These are phyloP conservation scores for Lodderomyces metapsilosis DNA, from an alignment of 1,139 yeast genomes.

Conservation along the genomic window DNA sequence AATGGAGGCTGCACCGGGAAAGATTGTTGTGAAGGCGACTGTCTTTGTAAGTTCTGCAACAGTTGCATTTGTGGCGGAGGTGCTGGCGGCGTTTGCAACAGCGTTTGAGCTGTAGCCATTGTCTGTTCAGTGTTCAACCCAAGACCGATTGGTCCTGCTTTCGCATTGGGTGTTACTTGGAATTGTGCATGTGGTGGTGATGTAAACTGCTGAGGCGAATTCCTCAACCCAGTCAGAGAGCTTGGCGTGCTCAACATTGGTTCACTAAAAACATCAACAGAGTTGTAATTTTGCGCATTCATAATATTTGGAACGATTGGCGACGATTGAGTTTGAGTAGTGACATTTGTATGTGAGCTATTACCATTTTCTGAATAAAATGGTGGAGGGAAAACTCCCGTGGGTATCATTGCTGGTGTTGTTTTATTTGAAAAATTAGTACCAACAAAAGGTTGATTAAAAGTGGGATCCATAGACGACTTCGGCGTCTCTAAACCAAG, in stretches of 20 bases:
- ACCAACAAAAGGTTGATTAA: slow-evolving; percentile 6
- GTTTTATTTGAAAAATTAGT: slow-evolving; percentile 9
- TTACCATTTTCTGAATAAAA: background rate
- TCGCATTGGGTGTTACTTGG: slow-evolving; percentile 3
- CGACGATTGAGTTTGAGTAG: slow-evolving; percentile 7
- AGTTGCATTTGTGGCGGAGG: background rate
- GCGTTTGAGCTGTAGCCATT: background rate
- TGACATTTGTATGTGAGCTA: background rate
- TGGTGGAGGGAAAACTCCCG: slow-evolving; percentile 6
- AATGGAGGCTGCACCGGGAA: background rate
- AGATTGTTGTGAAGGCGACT: slow-evolving; percentile 3
- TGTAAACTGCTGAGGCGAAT: slow-evolving; percentile 11
- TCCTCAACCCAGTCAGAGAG: slow-evolving; percentile 5
- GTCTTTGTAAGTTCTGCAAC: slow-evolving; percentile 3
- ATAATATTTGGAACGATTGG: slow-evolving; percentile 12
- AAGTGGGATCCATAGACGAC: slow-evolving; percentile 10
- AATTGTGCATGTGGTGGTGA: slow-evolving; percentile 6
- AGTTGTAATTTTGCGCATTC: background rate
- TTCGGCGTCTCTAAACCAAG: slow-evolving; percentile 11
- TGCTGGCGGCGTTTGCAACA: background rate
- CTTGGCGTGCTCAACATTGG: slow-evolving; percentile 7
- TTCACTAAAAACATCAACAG: background rate
- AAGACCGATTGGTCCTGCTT: slow-evolving; percentile 10
- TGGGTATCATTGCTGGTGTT: slow-evolving; percentile 10
- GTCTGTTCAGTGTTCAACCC: slow-evolving; percentile 9